Percentiles rank a stretch among this genome's conserved stretches.
phyloP scores from a whole-genome alignment of 331 rosid genomes.

The Telfairia occidentalis region DNA sequence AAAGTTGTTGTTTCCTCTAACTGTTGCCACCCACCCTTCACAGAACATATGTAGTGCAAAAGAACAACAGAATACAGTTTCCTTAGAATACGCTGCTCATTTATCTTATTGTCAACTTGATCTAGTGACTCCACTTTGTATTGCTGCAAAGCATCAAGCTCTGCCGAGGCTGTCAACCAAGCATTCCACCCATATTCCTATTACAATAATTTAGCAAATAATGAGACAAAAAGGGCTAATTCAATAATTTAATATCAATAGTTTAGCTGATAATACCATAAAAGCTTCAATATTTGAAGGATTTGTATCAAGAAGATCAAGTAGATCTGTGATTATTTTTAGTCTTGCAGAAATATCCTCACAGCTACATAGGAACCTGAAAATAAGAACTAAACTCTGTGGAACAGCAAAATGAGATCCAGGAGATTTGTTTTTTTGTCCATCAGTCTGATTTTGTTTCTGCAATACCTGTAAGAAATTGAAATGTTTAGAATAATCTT shows the following conservation, averaged over 20 bases:
- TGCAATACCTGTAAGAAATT: constrained; percentile 69
- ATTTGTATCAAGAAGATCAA: constrained; percentile 90
- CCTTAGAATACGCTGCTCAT: constrained; percentile 51
- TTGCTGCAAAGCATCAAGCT: constrained; percentile 57
- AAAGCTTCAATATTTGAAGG: constrained; percentile 91
- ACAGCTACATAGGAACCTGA: constrained; percentile 69
- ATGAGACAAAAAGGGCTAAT: constrained; percentile 11
- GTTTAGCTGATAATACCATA: constrained; percentile 47
- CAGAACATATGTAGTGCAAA: constrained; percentile 56
- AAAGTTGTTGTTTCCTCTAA: constrained; percentile 80
- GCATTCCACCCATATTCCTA: constrained; percentile 97
- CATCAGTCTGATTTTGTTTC: constrained; percentile 55
- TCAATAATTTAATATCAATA: neutral
- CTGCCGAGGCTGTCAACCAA: constrained; percentile 64
- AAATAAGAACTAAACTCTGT: constrained; percentile 71
- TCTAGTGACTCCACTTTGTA: constrained; percentile 31
- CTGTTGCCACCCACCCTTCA: constrained; percentile 97
- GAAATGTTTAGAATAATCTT: neutral
- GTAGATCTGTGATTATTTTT: constrained; percentile 64
- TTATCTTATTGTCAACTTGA: constrained; percentile 33
- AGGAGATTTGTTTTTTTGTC: constrained; percentile 60
- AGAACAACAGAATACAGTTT: constrained; percentile 73
- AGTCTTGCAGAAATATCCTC: constrained; percentile 49
- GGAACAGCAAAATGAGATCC: constrained; percentile 78
- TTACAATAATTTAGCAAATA: constrained; percentile 17